A percentile compares a stretch with the other conserved stretches of the same genome.
These are phyloP conservation scores for Darksidea phi DNA, from an alignment of 495 filamentous ascomycete species.

Conservation along the genomic window DNA sequence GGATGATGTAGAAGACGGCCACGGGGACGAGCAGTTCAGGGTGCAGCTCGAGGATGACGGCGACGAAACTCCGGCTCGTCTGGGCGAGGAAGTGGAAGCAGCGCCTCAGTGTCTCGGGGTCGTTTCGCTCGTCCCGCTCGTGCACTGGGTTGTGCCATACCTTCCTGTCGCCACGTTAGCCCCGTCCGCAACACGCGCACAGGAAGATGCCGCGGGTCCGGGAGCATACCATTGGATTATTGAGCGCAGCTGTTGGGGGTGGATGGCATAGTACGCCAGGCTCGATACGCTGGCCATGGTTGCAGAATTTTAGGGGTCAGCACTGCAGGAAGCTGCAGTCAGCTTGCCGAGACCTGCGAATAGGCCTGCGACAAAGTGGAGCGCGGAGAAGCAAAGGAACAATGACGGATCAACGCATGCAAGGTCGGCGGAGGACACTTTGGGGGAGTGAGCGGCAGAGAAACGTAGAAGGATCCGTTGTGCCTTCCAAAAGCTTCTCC, in stretches of 20 bases:
- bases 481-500: too few relatives aligned
- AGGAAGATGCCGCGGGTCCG: background rate
- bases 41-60: constrained; percentile 93
- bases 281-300: constrained; percentile 56
- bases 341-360: too few relatives aligned
- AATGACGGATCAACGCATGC: too few relatives aligned
- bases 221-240: constrained; percentile 83
- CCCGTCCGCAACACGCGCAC: background rate
- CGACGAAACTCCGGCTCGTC: constrained; percentile 89
- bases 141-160: constrained; percentile 94
- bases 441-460: too few relatives aligned
- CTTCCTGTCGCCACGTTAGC: constrained; percentile 62
- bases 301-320: constrained; percentile 14
- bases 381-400: too few relatives aligned
- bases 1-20: constrained; percentile 86
- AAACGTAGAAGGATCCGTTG: too few relatives aligned
- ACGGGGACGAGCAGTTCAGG: constrained; percentile 89
- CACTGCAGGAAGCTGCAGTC: too few relatives aligned
- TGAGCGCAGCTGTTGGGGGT: constrained; percentile 73
- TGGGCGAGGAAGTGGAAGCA: constrained; percentile 85
- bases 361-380: too few relatives aligned
- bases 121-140: constrained; percentile 71
- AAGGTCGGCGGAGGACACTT: too few relatives aligned
- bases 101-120: constrained; percentile 66
- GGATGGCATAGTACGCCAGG: constrained; percentile 71